Percentiles rank a stretch among this genome's conserved stretches.
Evolutionary conservation across 2,329 filamentous ascomycete genomes (phyloP).

Genomic region (Fusarium clavum): DNA sequence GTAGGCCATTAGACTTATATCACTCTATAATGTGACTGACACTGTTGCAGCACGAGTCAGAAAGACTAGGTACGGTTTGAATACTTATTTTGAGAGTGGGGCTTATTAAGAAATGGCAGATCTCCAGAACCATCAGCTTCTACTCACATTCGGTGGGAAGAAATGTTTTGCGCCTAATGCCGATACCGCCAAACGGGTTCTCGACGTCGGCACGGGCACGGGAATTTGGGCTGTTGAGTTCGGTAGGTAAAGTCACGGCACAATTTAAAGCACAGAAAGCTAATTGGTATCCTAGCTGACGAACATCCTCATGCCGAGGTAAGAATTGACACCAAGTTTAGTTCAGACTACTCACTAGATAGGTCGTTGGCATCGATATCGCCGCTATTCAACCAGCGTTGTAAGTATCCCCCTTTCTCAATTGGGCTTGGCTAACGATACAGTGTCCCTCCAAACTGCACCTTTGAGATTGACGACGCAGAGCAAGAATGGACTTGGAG

Average conservation of each 20-base stretch:
- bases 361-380: constrained; percentile 30
- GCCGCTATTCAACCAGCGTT: constrained; percentile 27
- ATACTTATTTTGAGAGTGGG: too few relatives aligned
- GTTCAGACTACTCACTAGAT: accelerated
- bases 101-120: not conserved
- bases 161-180: constrained; percentile 10
- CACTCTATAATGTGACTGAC: too few relatives aligned
- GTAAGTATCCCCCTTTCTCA: accelerated
- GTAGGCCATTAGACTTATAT: too few relatives aligned
- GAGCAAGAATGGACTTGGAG: constrained; percentile 35
- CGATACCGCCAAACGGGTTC: constrained; percentile 19
- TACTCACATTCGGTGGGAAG: constrained; percentile 24
- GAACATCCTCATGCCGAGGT: constrained; percentile 34
- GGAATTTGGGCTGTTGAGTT: constrained; percentile 35
- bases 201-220: constrained; percentile 30
- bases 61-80: constrained; percentile 10
- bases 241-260: not conserved
- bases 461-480: constrained; percentile 22
- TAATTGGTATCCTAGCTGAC: too few relatives aligned
- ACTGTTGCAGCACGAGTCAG: constrained; percentile 16
- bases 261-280: too few relatives aligned
- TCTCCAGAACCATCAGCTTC: constrained; percentile 29
- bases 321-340: accelerated
- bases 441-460: constrained; percentile 21
- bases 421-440: accelerated